Evolutionary conservation across 176 grass and related monocot genomes (phyloP).

Genomic region (Juncus inflexus): DNA sequence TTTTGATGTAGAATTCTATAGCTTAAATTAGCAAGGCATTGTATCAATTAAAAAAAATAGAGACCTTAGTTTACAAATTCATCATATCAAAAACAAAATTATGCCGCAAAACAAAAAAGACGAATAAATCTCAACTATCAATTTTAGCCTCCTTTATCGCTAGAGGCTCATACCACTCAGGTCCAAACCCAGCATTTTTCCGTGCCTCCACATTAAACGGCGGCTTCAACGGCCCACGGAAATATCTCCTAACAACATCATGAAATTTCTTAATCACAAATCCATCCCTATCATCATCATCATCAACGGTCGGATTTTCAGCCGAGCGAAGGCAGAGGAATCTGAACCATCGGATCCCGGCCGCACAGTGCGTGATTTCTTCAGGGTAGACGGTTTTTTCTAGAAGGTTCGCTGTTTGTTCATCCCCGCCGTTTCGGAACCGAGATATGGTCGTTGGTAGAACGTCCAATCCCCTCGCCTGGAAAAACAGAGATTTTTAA

Average conservation of each 20-base stretch:
- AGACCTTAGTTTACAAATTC: too few species aligned
- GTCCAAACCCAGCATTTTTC: constrained; percentile 69
- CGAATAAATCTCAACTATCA: background rate
- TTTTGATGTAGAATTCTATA: too few species aligned
- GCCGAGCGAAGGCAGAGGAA: constrained; percentile 47
- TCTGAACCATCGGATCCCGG: constrained; percentile 87
- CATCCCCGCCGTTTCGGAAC: constrained; percentile 68
- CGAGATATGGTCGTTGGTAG: constrained; percentile 86
- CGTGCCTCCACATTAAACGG: constrained; percentile 68
- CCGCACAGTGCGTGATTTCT: constrained; percentile 79
- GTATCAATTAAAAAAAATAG: too few species aligned
- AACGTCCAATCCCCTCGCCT: constrained; percentile 92
- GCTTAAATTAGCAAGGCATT: too few species aligned
- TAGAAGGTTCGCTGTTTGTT: constrained; percentile 64
- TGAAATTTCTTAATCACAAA: constrained; percentile 54
- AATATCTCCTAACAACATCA: constrained; percentile 64
- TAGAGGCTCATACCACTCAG: constrained; percentile 76
- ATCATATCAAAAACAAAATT: too few species aligned
- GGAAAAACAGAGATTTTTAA: background rate
- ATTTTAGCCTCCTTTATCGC: constrained; percentile 43
- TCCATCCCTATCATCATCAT: constrained; percentile 8
- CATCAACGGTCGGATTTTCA: background rate
- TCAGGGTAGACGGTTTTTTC: constrained; percentile 78
- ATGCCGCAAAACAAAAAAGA: background rate
- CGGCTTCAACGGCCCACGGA: constrained; percentile 68